These are phyloP conservation scores for Huntiella savannae DNA, from an alignment of 2,329 filamentous ascomycete genomes.

Conservation along the genomic window DNA sequence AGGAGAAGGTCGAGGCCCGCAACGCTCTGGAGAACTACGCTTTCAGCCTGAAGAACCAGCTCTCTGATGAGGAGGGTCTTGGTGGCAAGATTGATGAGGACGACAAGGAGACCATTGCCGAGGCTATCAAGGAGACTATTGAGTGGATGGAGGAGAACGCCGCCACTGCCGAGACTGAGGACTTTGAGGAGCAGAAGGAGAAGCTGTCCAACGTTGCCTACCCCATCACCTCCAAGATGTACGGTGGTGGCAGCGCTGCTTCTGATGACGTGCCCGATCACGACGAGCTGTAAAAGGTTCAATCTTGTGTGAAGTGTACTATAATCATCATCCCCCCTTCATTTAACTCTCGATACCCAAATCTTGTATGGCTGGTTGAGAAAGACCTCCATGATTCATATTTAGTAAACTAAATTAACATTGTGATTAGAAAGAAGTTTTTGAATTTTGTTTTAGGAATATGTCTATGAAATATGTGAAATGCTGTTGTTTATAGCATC, in stretches of 20 bases:
- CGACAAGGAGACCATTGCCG: constrained; percentile 90
- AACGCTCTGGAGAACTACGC: constrained; percentile 98
- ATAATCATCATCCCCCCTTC: not conserved
- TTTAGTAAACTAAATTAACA: no score
- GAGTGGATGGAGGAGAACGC: constrained; percentile 97
- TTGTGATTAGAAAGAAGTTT: no score
- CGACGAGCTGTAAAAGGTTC: constrained; percentile 54
- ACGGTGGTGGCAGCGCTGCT: constrained; percentile 43
- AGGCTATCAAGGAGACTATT: constrained; percentile 89
- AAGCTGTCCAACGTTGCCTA: constrained; percentile 93
- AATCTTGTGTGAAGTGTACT: not conserved
- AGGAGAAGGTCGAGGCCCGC: constrained; percentile 88
- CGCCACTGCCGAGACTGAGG: constrained; percentile 66
- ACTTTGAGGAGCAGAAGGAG: constrained; percentile 99
- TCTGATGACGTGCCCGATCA: constrained; percentile 57
- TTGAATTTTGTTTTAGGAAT: not conserved
- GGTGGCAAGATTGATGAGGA: constrained; percentile 97
- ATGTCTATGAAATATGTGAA: not conserved
- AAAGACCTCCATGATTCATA: no score
- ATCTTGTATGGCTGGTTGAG: no score
- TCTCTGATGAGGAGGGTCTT: constrained; percentile 88
- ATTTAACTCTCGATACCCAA: not conserved
- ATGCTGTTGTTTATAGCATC: not conserved
- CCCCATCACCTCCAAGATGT: constrained; percentile 97
- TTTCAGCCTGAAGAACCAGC: constrained; percentile 98